phyloP scores from a whole-genome alignment of 352 stramenopile genomes.

The Pythium sukuiense region DNA sequence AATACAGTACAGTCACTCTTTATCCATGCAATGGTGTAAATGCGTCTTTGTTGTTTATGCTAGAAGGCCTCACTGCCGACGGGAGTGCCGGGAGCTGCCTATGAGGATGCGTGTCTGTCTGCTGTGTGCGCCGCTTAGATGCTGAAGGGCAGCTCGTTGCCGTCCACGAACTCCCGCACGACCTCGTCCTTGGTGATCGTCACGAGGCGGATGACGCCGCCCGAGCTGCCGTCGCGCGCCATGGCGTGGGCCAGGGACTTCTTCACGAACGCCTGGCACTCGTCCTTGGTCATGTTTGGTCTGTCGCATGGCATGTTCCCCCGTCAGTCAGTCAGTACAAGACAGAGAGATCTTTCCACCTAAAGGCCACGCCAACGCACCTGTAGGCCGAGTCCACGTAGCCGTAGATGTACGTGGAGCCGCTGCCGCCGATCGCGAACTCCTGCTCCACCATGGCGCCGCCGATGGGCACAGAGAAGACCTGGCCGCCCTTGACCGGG shows the following conservation, averaged over 20 bases:
- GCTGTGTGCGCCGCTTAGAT: constrained; percentile 44
- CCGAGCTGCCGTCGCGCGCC: constrained; percentile 97
- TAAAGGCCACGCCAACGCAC: constrained; percentile 26
- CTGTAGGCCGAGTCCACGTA: constrained; percentile 95
- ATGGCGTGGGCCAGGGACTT: constrained; percentile 97
- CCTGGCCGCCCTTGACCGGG: constrained; percentile 93
- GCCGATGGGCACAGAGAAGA: constrained; percentile 96
- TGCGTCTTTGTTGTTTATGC: constrained; percentile 1
- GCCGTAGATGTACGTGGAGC: constrained; percentile 98
- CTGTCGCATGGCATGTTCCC: constrained; percentile 25
- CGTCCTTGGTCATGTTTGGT: constrained; percentile 96
- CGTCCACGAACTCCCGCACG: constrained; percentile 91
- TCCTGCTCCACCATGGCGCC: constrained; percentile 96
- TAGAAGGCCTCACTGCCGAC: no score
- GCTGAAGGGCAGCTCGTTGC: constrained; percentile 89
- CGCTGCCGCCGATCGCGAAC: constrained; percentile 96
- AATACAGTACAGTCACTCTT: constrained; percentile 13
- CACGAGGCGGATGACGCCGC: constrained; percentile 97
- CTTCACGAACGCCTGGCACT: constrained; percentile 94
- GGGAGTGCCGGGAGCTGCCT: no score
- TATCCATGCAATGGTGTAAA: background rate
- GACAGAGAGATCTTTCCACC: background rate
- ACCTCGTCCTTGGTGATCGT: constrained; percentile 92
- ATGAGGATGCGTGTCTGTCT: background rate
- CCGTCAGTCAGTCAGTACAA: background rate